phyloP scores from a whole-genome alignment of 2,329 filamentous ascomycete genomes.

The Calonectria naviculata region DNA sequence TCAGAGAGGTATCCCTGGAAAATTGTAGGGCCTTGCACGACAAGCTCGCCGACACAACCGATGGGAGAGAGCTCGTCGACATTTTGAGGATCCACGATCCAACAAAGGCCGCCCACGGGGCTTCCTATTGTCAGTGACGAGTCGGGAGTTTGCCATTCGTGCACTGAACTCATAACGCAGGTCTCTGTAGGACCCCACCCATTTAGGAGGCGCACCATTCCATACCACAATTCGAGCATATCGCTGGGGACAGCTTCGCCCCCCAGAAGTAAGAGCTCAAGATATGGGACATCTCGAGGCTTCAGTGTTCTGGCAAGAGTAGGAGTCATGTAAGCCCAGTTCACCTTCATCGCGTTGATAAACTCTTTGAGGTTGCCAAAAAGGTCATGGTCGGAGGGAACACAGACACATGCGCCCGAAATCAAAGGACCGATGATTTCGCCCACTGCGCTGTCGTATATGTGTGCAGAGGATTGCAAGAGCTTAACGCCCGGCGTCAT shows the following conservation, averaged over 20 bases:
- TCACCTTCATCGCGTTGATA: background rate
- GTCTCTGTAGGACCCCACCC: conserved; percentile 34
- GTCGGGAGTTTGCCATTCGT: conserved; percentile 6
- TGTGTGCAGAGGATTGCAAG: conserved; percentile 20
- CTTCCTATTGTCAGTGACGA: background rate
- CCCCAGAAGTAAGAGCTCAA: conserved; percentile 18
- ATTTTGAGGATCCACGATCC: conserved; percentile 39
- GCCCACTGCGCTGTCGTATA: conserved; percentile 6
- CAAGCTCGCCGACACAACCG: conserved; percentile 39
- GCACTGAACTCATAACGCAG: background rate
- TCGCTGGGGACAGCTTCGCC: conserved; percentile 22
- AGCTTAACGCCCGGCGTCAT: conserved; percentile 8
- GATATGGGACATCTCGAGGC: background rate
- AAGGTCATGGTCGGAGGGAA: conserved; percentile 11
- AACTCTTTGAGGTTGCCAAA: conserved; percentile 9
- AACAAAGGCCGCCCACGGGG: conserved; percentile 11
- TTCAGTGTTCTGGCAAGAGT: background rate
- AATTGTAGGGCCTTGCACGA: conserved; percentile 41
- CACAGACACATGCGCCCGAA: conserved; percentile 19
- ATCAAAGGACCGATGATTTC: conserved; percentile 17
- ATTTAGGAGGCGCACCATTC: conserved; percentile 21
- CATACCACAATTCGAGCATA: conserved; percentile 28
- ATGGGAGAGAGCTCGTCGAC: conserved; percentile 33
- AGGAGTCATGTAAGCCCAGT: conserved; percentile 10
- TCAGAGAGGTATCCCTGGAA: conserved; percentile 37